Base-by-base conservation (phyloP, 495 filamentous ascomycete genomes). In the Podospora pseudopauciseta region DNA sequence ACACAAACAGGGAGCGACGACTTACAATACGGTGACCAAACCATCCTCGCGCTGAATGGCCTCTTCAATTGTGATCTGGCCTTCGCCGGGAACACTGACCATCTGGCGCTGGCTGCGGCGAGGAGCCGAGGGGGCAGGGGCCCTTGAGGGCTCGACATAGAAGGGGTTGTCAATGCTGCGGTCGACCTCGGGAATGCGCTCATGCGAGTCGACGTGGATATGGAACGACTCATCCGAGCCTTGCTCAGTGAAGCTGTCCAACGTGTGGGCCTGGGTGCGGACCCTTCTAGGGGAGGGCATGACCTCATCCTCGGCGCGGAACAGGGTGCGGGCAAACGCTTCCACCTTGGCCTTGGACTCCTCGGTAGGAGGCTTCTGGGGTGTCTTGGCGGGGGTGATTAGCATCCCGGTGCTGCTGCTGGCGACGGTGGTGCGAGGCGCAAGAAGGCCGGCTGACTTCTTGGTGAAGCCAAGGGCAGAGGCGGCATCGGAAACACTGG, bases 321-420 rank as follows among this genome's bases (percentile, higher is more conserved):
- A 97, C 1, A 99, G 81, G 66, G 88, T 88, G 71, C 93, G 91
- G 20, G 92, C 88, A 39, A 93, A 86, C 13, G 86, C 78, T 59
- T 84, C 83, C 61, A 92, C 80, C 28, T 88, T 85, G 44, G 81
- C 80, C 65, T 85, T 80, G 27, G 75, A 70, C 71, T 81, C 74
- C 64, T 80, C 76, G 4, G 86, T 79, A 6, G 87, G 86, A 68
- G 89, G 87, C 80, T 91, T 91, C 64, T 86, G 86, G 0, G 95
- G 95, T 2, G 94, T 97, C 79, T 97, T 99, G 61, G 87, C 87
- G 13, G 95, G 95, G 13, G 95, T 98, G 4, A 93, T 94, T 61
- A 97, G 85, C 82, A 92, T 91, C 19, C 80, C 80, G 20, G 20
- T 23, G 11, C 80, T 67, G 44, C 63, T 59, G 55, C 71, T 55